Base-by-base conservation (phyloP, 2,329 filamentous ascomycete species). In the Paecilomyces dactylethromorphus region DNA sequence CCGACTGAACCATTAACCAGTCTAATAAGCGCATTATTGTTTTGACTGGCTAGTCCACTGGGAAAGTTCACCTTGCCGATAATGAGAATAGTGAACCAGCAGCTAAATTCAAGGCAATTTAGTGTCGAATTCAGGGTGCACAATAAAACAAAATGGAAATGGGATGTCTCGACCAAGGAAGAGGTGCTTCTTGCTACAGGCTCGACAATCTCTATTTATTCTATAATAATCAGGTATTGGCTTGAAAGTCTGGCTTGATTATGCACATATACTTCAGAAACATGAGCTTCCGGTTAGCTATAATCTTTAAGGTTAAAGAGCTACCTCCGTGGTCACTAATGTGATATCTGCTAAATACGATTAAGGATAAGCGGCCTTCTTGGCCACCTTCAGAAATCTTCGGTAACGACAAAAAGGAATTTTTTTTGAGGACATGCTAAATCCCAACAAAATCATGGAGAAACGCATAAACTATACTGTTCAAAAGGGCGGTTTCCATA, bases 241-340 rank as follows among this genome's bases (percentile, higher is more conserved):
- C 18, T n/a, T n/a, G n/a, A n/a, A n/a, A n/a, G n/a, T n/a, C n/a
- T n/a, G n/a, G n/a, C n/a, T n/a, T n/a, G n/a, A n/a, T n/a, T n/a
- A n/a, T n/a, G n/a, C n/a, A n/a, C n/a, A 51, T 62, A 56, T 69
- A 45, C 32, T 60, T 3, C 66, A 68, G 31, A 39, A 60, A 6
- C 49, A 70, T 33, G 60, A 70, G 3, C 62, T 71, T 1, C 68
- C 69, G 1, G 68, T 71, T n/a, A 68, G 69, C 39, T 53, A 66
- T 15, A 71, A 71, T 31, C 57, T 70, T 39, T 67, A 71, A 58
- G 69, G 70, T 49, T 68, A 71, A 45, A 71, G 68, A 18, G 67
- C 65, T 11, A 66, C 66, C 3, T 62, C 58, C 15, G 63, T 70
- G 8, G 35, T 18, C 18, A 62, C 64, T 0, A 31, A 57, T 6